Percentiles rank a stretch among this genome's conserved stretches.
These are phyloP conservation scores for Irpex sp. DNA, from an alignment of 1,284 basidiomycete species.

Conservation along the genomic window DNA sequence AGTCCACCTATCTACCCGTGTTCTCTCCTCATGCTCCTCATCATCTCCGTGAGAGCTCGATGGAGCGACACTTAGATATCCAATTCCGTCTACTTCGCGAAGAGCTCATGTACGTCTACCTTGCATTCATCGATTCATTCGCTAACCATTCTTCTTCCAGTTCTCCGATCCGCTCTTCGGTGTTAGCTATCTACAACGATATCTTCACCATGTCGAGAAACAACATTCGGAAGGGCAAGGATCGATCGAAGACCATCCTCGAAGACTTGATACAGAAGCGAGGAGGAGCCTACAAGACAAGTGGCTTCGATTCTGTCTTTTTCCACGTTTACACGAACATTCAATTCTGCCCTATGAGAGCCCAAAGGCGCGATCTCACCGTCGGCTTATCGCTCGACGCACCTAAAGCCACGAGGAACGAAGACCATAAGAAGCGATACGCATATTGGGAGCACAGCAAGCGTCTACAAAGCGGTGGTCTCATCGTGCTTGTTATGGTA, in stretches of 20 bases:
- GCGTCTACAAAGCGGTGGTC: slow-evolving; percentile 18
- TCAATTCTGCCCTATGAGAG: slow-evolving; percentile 15
- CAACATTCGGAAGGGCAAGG: neutral
- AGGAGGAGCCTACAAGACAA: slow-evolving; percentile 26
- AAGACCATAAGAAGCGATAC: slow-evolving; percentile 14
- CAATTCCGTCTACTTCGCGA: slow-evolving; percentile 71
- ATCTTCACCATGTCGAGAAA: slow-evolving; percentile 17
- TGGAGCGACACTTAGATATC: slow-evolving; percentile 62
- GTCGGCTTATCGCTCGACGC: slow-evolving; percentile 18
- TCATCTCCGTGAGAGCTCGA: slow-evolving; percentile 47
- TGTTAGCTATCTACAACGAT: slow-evolving; percentile 28
- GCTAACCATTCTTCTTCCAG: slow-evolving; percentile 14
- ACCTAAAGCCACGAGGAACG: slow-evolving; percentile 17
- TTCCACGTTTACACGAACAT: slow-evolving; percentile 24
- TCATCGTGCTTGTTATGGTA: slow-evolving; percentile 22
- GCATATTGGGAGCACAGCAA: slow-evolving; percentile 25
- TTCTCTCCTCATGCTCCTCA: slow-evolving; percentile 59
- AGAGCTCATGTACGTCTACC: slow-evolving; percentile 52
- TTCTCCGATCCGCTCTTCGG: slow-evolving; percentile 28
- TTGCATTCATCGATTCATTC: neutral
- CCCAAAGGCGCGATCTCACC: slow-evolving; percentile 20
- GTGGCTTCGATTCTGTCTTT: slow-evolving; percentile 21
- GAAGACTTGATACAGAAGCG: slow-evolving; percentile 18
- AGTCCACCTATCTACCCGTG: slow-evolving; percentile 52
- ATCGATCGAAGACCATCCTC: slow-evolving; percentile 16